phyloP scores from a whole-genome alignment of 345 rosid genomes.

The Dipteronia sinensis region DNA sequence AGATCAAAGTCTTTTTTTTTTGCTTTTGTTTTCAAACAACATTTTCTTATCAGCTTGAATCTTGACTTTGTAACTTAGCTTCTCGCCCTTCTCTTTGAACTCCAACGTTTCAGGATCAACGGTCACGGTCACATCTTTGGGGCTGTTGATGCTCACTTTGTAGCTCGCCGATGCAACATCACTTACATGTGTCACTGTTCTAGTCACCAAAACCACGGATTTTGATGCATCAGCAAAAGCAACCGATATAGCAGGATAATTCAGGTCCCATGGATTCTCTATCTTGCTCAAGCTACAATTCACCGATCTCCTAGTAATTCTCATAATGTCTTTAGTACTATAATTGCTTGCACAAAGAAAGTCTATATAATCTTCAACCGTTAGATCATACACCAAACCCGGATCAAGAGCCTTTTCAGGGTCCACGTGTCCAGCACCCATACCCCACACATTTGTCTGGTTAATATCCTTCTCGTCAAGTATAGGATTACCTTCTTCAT shows the following conservation, averaged over 20 bases:
- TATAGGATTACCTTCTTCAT: constrained; percentile 14
- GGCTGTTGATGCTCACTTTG: not conserved
- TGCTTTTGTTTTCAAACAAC: no score
- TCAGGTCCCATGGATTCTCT: constrained; percentile 20
- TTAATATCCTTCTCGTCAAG: not conserved
- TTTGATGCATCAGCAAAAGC: constrained; percentile 4
- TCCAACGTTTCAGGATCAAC: constrained; percentile 16
- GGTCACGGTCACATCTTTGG: not conserved
- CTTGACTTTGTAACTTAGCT: constrained; percentile 7
- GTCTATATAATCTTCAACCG: constrained; percentile 10
- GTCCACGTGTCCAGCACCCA: constrained; percentile 31
- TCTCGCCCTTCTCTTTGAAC: constrained; percentile 15
- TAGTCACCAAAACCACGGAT: not conserved
- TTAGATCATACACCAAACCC: constrained; percentile 22
- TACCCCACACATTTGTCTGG: not conserved
- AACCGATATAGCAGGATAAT: constrained; percentile 24
- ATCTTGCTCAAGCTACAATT: constrained; percentile 12
- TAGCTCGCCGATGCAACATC: not conserved
- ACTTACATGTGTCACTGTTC: constrained; percentile 18
- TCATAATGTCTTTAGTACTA: no score
- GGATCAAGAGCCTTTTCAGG: constrained; percentile 23
- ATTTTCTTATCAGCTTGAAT: not conserved
- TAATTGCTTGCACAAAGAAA: constrained; percentile 17
- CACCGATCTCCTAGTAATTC: not conserved
- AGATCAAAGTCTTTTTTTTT: not conserved